These are phyloP conservation scores for Colletotrichum melonis DNA, from an alignment of 2,329 filamentous ascomycete species.

Conservation along the genomic window DNA sequence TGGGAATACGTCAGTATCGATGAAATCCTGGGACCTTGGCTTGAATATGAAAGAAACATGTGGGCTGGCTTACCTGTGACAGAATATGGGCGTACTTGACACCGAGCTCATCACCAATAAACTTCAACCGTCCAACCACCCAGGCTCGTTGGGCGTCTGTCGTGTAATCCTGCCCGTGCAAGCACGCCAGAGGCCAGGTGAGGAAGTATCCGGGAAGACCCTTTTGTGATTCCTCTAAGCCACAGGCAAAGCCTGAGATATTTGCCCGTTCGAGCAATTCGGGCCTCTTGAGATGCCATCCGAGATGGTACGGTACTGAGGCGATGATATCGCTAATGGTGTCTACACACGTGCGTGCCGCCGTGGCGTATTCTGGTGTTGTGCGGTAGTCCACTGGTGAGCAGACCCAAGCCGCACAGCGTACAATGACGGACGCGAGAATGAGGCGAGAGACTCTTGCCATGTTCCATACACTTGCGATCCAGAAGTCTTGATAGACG, in stretches of 20 bases:
- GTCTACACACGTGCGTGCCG: constrained; percentile 61
- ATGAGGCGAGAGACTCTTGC: constrained; percentile 64
- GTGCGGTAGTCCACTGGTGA: constrained; percentile 71
- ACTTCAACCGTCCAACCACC: constrained; percentile 63
- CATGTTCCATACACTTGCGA: constrained; percentile 69
- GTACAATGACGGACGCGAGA: constrained; percentile 65
- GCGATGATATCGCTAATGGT: constrained; percentile 70
- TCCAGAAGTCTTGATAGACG: constrained; percentile 68
- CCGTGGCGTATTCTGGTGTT: constrained; percentile 70
- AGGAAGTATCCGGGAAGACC: constrained; percentile 69
- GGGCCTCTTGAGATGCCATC: constrained; percentile 63
- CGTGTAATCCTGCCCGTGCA: constrained; percentile 67
- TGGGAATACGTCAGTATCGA: constrained; percentile 5
- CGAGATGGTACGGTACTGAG: constrained; percentile 70
- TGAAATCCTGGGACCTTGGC: neutral
- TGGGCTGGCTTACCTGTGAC: constrained; percentile 55
- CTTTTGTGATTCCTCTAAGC: constrained; percentile 61
- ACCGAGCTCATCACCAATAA: constrained; percentile 66
- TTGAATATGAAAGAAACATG: neutral
- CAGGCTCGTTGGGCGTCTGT: constrained; percentile 69
- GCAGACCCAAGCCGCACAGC: constrained; percentile 71
- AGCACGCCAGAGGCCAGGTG: constrained; percentile 67
- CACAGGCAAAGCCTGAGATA: constrained; percentile 60
- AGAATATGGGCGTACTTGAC: constrained; percentile 69
- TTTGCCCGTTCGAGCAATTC: constrained; percentile 53